Evolutionary conservation across 768 basidiomycete species (phyloP).

Genomic region (Lactarius indigo): DNA sequence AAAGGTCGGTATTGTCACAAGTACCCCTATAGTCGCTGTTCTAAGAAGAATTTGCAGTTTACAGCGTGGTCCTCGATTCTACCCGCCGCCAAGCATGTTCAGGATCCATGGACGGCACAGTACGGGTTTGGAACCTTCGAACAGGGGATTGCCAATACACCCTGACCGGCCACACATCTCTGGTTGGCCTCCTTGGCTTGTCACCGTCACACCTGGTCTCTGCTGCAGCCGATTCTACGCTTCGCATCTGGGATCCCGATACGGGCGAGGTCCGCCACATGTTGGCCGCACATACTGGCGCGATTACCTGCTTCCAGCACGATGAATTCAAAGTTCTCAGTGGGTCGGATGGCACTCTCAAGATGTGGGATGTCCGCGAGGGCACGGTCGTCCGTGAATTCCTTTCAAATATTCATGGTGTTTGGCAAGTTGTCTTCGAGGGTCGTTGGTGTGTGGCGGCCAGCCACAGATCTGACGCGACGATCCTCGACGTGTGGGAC

Average conservation of each 20-base stretch:
- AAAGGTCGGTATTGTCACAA: constrained; percentile 58
- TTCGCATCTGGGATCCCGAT: constrained; percentile 92
- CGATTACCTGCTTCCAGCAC: constrained; percentile 99
- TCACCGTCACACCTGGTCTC: constrained; percentile 90
- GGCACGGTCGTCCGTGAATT: constrained; percentile 85
- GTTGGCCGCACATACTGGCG: constrained; percentile 87
- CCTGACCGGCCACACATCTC: constrained; percentile 87
- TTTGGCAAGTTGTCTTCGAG: constrained; percentile 98
- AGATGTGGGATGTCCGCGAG: constrained; percentile 95
- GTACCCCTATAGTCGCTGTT: constrained; percentile 1
- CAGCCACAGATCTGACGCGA: constrained; percentile 72
- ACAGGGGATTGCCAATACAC: constrained; percentile 78
- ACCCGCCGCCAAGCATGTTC: constrained; percentile 88
- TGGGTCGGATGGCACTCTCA: constrained; percentile 92
- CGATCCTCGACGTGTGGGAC: constrained; percentile 88
- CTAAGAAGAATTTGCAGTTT: constrained; percentile 52
- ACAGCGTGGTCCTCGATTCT: constrained; percentile 90
- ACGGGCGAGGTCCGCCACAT: constrained; percentile 76
- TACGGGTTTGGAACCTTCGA: constrained; percentile 88
- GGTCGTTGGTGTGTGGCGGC: constrained; percentile 94
- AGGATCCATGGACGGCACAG: constrained; percentile 97
- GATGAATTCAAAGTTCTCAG: constrained; percentile 97
- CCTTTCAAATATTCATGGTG: constrained; percentile 86
- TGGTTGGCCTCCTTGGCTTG: constrained; percentile 89
- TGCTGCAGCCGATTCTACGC: constrained; percentile 92